phyloP scores from a whole-genome alignment of 2,329 filamentous ascomycete genomes.

The Hypoxylon sp. region DNA sequence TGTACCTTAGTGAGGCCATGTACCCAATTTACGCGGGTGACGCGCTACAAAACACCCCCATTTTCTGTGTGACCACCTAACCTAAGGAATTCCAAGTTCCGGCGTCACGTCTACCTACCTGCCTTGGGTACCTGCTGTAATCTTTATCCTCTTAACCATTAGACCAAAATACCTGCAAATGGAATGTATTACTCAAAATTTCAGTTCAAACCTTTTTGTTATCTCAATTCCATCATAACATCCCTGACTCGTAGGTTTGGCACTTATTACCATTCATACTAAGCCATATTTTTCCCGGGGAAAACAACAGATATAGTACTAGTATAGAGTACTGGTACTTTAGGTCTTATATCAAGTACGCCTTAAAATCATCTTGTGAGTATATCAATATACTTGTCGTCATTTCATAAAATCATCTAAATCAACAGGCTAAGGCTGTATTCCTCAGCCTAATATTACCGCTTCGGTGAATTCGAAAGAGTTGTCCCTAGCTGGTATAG shows the following conservation, averaged over 20 bases:
- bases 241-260: too few relatives aligned
- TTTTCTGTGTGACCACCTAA: background rate
- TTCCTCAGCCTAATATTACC: slow-evolving; percentile 14
- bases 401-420: background rate
- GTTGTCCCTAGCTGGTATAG: slow-evolving; percentile 50
- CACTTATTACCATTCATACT: too few relatives aligned
- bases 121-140: too few relatives aligned
- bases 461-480: slow-evolving; percentile 25
- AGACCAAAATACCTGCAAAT: too few relatives aligned
- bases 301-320: too few relatives aligned
- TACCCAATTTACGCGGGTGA: slow-evolving; percentile 32
- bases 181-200: too few relatives aligned
- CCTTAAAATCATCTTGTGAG: too few relatives aligned
- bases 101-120: background rate
- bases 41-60: slow-evolving; percentile 24
- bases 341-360: too few relatives aligned
- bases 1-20: background rate
- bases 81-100: background rate
- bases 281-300: too few relatives aligned
- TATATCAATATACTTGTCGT: background rate
- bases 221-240: too few relatives aligned
- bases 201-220: too few relatives aligned
- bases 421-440: background rate
- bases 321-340: too few relatives aligned
- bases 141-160: background rate